Base-by-base conservation (phyloP, 2,329 filamentous ascomycete species). In the Arachnomyces sp. region DNA sequence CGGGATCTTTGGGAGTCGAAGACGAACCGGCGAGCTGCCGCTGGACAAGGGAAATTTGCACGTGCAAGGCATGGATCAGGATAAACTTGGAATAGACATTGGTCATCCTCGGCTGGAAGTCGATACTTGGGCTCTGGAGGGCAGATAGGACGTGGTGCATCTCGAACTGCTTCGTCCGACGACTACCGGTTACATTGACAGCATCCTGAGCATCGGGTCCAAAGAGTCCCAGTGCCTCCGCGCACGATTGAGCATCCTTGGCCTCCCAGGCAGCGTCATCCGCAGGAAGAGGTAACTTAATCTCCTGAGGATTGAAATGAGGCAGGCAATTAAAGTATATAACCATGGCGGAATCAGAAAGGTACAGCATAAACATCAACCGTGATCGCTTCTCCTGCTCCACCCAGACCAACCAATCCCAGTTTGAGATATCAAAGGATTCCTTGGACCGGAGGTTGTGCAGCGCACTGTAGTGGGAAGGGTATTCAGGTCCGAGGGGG, bases 241-340 rank as follows among this genome's bases (percentile, higher is more conserved):
- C 78, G 55, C 82, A 87, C 29, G 78, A 74, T 12, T 71, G 59
- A 4, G 68, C 60, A 30, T 69, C 73, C 25, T 63, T 66, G 3
- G 83, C 82, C 50, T 86, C 82, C 82, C 83, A 87, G 2, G 79
- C 77, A 12, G 79, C 80, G 58, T 87, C 84, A 50, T 87, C 82
- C 11, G 76, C 74, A 7, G 84, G 83, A 4, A 88, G 64, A n/a
- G 82, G 80, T 29, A 86, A 59, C 21, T 71, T 69, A 37, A 86
- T 70, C 49, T 86, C 81, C 28, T 78, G 69, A 7, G 72, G 63
- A 43, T 85, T 77, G 31, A 86, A 76, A 33, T 76, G 69, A 11
- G 81, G 74, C 7, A 71, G 61, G n/a, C 66, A 63, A 56, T 87
- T 86, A 70, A 86, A 87, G 56, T 80, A 87, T 14, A 87, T 73